Evolutionary conservation across 768 basidiomycete species (phyloP), one percentile per base, ranked within the genome.

Genomic region (Suillus brevipes): DNA sequence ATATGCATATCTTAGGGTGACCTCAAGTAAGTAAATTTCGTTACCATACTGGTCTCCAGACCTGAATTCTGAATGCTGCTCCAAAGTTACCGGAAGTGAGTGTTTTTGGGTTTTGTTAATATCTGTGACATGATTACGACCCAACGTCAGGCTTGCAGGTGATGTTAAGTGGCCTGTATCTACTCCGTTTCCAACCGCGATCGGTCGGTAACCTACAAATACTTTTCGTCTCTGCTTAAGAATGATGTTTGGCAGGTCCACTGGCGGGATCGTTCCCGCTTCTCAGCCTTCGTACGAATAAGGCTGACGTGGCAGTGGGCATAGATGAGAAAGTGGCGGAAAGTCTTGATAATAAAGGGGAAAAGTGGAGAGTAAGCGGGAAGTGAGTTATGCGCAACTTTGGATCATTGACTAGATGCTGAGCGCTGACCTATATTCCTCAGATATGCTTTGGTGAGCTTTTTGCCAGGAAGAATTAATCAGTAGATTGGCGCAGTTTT

Each of bases 261-360:
- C 77, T 98, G 12, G 85, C 87, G 0, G 91, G 92, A 1, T 79
- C 88, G 10, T 92, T 97, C 78, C 90, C 91, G 0, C 73, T 97
- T 9, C 78, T 98, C 31, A 94, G 92, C 71, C 78, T 98, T 65
- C 85, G 97, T 20, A 99, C 97, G 1, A 94, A 91, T 81, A 99
- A 99, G 76, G 97, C 97, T 0, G 95, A 98, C 72, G 95, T 97
- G 2, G 91, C 89, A 7, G 94, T 93, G 31, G 97, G 94, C 0
- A 82, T 99, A 3, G 78, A 83, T 1, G 47, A 87, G 68, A 89
- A 88, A 0, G 78, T 87, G 1, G 93, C 87, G 1, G 89, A 91
- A 66, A 78, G 81, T 59, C 78, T 96, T 4, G 91, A 95, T 70
- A 75, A 76, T 37, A 83, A 80, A 66, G 88, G 81, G 7, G 84